A percentile compares a stretch with the other conserved stretches of the same genome.
Evolutionary conservation across 1,284 basidiomycete genomes (phyloP).

Genomic region (Thecaphora thlaspeos): DNA sequence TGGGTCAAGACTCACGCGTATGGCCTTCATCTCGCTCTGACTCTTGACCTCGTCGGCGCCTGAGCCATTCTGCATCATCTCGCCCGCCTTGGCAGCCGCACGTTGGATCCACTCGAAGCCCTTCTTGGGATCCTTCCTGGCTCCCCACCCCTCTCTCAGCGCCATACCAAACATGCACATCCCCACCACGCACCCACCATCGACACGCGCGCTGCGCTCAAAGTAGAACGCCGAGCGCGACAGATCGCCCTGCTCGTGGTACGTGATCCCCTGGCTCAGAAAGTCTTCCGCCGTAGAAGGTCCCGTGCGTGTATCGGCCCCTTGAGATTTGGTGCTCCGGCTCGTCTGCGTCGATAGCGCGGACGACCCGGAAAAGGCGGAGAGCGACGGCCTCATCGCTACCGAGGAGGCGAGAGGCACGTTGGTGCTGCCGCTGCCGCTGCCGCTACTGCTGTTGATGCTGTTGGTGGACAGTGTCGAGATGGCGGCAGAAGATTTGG

Average conservation of each 20-base stretch:
- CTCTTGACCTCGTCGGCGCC: constrained; percentile 60
- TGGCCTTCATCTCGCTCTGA: constrained; percentile 58
- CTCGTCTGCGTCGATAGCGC: constrained; percentile 7
- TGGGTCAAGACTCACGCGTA: constrained; percentile 50
- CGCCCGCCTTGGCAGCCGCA: constrained; percentile 76
- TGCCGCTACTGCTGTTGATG: not conserved
- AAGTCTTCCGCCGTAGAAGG: constrained; percentile 43
- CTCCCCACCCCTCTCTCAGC: constrained; percentile 86
- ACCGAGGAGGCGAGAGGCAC: constrained; percentile 7
- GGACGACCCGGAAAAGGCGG: constrained; percentile 3
- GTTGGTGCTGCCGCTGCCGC: not conserved
- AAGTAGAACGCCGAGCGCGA: constrained; percentile 74
- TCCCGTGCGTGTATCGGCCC: constrained; percentile 33
- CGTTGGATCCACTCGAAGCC: constrained; percentile 80
- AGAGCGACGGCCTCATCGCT: constrained; percentile 17
- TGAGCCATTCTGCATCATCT: constrained; percentile 66
- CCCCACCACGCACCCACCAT: constrained; percentile 79
- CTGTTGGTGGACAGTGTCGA: not conserved
- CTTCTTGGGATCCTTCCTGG: constrained; percentile 65
- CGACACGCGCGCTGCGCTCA: constrained; percentile 72
- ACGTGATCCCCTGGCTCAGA: constrained; percentile 66
- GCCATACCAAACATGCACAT: constrained; percentile 90
- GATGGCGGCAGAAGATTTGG: constrained; percentile 17
- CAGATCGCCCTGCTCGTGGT: constrained; percentile 76
- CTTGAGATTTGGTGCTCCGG: constrained; percentile 8